Percentiles rank a stretch among this genome's conserved stretches.
phyloP scores from a whole-genome alignment of 169 alveolate genomes.

The Plasmodium gonderi region DNA sequence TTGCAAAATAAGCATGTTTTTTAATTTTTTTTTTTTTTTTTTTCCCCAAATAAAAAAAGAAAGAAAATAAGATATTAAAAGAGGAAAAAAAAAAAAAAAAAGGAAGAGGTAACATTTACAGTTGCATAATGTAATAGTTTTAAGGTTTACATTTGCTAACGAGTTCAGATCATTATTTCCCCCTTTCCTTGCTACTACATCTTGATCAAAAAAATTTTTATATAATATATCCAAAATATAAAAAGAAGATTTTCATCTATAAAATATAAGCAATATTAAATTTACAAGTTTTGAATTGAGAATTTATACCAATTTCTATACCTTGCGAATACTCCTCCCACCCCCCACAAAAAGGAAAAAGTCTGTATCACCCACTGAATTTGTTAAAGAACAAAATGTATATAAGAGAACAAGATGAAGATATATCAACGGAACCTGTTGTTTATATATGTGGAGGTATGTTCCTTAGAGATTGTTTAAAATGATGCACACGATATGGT shows the following conservation, averaged over 20 bases:
- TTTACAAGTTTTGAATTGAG: background rate
- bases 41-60: background rate
- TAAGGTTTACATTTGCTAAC: too few relatives aligned
- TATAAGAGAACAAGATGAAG: slow-evolving; percentile 71
- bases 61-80: too few relatives aligned
- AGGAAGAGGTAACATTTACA: too few relatives aligned
- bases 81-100: background rate
- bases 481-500: too few relatives aligned
- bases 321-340: background rate
- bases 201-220: too few relatives aligned
- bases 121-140: too few relatives aligned
- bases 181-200: background rate
- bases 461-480: too few relatives aligned
- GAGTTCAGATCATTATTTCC: too few relatives aligned
- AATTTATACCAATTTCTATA: background rate
- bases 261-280: too few relatives aligned
- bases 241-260: too few relatives aligned
- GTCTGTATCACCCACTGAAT: background rate
- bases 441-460: slow-evolving; percentile 70
- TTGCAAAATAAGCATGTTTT: background rate
- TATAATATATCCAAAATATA: too few relatives aligned
- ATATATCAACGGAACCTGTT: slow-evolving; percentile 60
- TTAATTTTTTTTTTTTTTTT: background rate
- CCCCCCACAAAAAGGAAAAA: background rate
- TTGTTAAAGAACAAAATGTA: slow-evolving; percentile 35